Conservation (phyloP, 257 asterid genomes). For the Ajuga chamaepitys region DNA sequence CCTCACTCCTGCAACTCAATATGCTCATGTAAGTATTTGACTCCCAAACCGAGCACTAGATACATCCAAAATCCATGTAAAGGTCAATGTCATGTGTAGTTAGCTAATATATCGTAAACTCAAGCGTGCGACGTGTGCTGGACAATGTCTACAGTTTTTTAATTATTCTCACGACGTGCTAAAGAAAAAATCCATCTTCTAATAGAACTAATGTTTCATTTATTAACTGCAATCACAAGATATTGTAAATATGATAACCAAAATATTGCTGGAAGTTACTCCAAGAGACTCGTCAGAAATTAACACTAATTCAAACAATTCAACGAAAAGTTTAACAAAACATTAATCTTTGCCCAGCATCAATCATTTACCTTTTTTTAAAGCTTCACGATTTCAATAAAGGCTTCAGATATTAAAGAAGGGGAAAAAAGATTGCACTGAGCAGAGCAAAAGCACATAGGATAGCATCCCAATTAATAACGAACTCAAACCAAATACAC, state of each 20-base stretch:
- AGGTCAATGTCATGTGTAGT: not conserved
- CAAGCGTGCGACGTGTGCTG: not conserved
- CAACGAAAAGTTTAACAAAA: not conserved
- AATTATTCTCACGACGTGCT: slow-evolving; percentile 8
- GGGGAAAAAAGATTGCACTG: not conserved
- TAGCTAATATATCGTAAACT: not conserved
- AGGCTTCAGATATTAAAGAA: not conserved
- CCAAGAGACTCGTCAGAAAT: slow-evolving; percentile 1
- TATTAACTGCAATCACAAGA: not conserved
- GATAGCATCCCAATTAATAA: not conserved
- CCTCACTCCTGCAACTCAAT: not conserved
- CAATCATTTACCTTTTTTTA: not conserved
- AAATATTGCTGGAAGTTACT: not conserved
- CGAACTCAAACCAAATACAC: slow-evolving; percentile 9
- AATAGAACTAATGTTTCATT: not conserved
- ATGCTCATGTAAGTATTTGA: not conserved
- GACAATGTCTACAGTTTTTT: not conserved
- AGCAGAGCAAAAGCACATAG: not conserved
- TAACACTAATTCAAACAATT: not conserved
- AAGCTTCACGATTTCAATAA: not conserved
- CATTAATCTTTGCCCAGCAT: not conserved
- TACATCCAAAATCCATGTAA: not conserved
- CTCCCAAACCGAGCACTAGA: not conserved
- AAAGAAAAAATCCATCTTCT: slow-evolving; percentile 2
- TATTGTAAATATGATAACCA: not conserved